Evolutionary conservation across 495 filamentous ascomycete species (phyloP).

Genomic region (Cercophora scortea): DNA sequence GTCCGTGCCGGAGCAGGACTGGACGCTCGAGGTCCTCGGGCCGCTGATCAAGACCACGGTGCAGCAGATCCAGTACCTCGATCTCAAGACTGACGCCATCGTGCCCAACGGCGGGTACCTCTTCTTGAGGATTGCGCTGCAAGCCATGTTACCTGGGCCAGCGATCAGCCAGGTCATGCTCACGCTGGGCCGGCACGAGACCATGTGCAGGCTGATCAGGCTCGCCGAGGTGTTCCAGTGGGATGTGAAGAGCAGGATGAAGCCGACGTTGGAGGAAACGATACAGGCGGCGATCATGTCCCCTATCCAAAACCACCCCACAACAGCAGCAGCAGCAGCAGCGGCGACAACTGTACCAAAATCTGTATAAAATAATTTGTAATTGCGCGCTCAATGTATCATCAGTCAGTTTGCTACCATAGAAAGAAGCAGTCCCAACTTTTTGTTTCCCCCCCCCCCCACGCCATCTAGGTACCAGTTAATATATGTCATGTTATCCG

Average conservation of each 20-base stretch:
- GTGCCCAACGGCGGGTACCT: slow-evolving; percentile 33
- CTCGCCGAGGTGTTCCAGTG: too few species aligned
- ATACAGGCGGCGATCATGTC: too few species aligned
- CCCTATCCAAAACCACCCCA: too few species aligned
- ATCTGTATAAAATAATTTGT: too few species aligned
- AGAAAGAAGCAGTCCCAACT: background rate
- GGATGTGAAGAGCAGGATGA: too few species aligned
- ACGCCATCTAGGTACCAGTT: background rate
- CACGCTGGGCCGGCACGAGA: background rate
- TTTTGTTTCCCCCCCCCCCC: background rate
- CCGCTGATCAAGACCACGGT: background rate
- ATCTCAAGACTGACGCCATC: slow-evolving; percentile 22
- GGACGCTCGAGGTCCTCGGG: slow-evolving; percentile 1
- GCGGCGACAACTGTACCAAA: too few species aligned
- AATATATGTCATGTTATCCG: background rate
- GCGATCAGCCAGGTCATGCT: background rate
- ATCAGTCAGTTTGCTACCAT: background rate
- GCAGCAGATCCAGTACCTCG: background rate
- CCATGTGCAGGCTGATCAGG: background rate
- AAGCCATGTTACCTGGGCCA: background rate
- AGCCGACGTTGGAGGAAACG: too few species aligned
- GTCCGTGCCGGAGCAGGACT: background rate
- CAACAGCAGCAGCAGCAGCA: too few species aligned
- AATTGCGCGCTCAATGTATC: too few species aligned
- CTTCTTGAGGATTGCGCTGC: slow-evolving; percentile 31